Conservation (phyloP, 2,329 filamentous ascomycete species). For the Colletotrichum orchidophilum region DNA sequence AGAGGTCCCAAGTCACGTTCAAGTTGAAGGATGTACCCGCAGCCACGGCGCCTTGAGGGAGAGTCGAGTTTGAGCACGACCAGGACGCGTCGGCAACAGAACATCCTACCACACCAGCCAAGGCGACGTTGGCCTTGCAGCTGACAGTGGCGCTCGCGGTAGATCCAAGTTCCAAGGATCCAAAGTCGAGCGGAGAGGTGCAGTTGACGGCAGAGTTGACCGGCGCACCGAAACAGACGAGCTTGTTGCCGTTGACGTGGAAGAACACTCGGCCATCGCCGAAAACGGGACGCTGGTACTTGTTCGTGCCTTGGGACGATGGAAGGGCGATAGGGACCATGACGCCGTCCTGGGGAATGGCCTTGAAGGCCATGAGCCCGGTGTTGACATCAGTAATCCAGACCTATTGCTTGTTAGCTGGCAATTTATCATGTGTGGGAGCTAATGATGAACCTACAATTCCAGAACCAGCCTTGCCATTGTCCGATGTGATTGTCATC, state of each 20-base stretch:
- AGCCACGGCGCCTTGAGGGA: conserved; percentile 47
- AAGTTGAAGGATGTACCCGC: conserved; percentile 50
- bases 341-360: conserved; percentile 48
- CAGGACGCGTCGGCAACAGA: conserved; percentile 47
- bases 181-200: conserved; percentile 50
- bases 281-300: conserved; percentile 52
- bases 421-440: neutral
- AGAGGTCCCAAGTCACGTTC: conserved; percentile 50
- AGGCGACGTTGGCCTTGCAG: conserved; percentile 49
- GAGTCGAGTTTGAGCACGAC: conserved; percentile 46
- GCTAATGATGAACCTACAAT: conserved; percentile 36
- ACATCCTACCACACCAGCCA: conserved; percentile 47
- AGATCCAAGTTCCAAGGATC: conserved; percentile 45
- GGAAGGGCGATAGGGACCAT: conserved; percentile 47
- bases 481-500: conserved; percentile 48
- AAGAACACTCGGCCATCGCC: conserved; percentile 49
- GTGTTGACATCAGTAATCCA: conserved; percentile 50
- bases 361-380: conserved; percentile 50
- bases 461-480: conserved; percentile 46
- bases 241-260: conserved; percentile 42
- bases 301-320: conserved; percentile 47
- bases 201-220: conserved; percentile 53
- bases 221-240: conserved; percentile 49
- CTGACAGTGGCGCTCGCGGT: conserved; percentile 42
- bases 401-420: conserved; percentile 32